Conservation (phyloP, 495 filamentous ascomycete genomes). For the Hypoxylon fuscum region DNA sequence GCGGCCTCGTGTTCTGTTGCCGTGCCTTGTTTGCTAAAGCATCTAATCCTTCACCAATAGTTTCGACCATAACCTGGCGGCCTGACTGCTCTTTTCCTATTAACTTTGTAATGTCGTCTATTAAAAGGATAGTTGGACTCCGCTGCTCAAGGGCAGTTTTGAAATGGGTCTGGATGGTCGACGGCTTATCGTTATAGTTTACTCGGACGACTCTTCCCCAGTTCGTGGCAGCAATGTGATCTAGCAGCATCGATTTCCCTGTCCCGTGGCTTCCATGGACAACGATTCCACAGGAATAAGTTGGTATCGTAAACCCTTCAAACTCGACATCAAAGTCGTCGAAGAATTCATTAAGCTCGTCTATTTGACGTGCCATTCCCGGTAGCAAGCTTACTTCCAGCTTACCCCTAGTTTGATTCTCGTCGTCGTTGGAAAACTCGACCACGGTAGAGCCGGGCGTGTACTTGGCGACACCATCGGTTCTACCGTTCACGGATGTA, state of each 20-base stretch:
- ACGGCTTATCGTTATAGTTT: conserved; percentile 61
- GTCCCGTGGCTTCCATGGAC: conserved; percentile 86
- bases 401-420: conserved; percentile 36
- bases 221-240: conserved; percentile 69
- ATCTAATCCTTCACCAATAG: conserved; percentile 63
- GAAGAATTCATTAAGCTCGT: conserved; percentile 73
- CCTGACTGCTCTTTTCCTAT: conserved; percentile 69
- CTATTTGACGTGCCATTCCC: conserved; percentile 70
- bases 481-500: conserved; percentile 54
- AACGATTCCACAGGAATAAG: conserved; percentile 66
- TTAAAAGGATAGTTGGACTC: conserved; percentile 78
- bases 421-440: conserved; percentile 43
- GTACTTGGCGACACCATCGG: conserved; percentile 50
- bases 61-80: conserved; percentile 56
- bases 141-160: conserved; percentile 73
- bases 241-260: conserved; percentile 78
- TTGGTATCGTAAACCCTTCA: conserved; percentile 42
- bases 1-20: conserved; percentile 47
- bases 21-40: conserved; percentile 49
- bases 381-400: conserved; percentile 62
- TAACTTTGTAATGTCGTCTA: conserved; percentile 82
- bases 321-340: conserved; percentile 60
- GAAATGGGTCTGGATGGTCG: conserved; percentile 74
- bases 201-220: conserved; percentile 75
- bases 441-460: conserved; percentile 48